These are phyloP conservation scores for Phytophthora meadii DNA, from an alignment of 352 stramenopile species.

Conservation along the genomic window DNA sequence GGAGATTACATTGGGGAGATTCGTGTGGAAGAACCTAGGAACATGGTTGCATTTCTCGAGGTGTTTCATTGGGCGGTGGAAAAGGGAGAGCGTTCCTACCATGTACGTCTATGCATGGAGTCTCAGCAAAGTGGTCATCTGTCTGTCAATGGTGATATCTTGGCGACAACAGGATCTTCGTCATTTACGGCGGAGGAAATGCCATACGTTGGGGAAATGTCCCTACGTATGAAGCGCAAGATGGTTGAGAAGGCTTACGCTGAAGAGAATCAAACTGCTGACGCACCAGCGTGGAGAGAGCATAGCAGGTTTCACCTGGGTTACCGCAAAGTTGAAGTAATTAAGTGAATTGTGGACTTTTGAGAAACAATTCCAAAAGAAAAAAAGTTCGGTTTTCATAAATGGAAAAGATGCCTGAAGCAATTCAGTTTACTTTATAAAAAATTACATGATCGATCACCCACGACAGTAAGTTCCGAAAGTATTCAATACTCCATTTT, in stretches of 20 bases:
- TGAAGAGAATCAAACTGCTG: slow-evolving; percentile 17
- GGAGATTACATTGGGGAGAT: slow-evolving; percentile 75
- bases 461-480: too few species aligned
- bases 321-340: slow-evolving; percentile 36
- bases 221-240: slow-evolving; percentile 56
- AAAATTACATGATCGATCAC: too few species aligned
- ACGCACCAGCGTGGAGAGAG: slow-evolving; percentile 32
- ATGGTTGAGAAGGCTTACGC: slow-evolving; percentile 32
- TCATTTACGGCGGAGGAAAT: slow-evolving; percentile 48
- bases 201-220: slow-evolving; percentile 59
- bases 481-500: too few species aligned
- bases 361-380: too few species aligned
- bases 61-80: slow-evolving; percentile 51
- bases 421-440: too few species aligned
- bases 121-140: slow-evolving; percentile 49
- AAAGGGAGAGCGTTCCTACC: slow-evolving; percentile 38
- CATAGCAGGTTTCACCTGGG: slow-evolving; percentile 44
- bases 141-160: slow-evolving; percentile 55
- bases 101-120: slow-evolving; percentile 55
- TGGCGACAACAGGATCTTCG: slow-evolving; percentile 38
- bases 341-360: too few species aligned
- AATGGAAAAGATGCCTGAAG: too few species aligned
- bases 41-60: slow-evolving; percentile 59
- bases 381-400: background rate
- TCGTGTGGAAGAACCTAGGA: slow-evolving; percentile 46